Conservation (phyloP, 1,284 basidiomycete species). For the Apiotrichum akiyoshidainum region DNA sequence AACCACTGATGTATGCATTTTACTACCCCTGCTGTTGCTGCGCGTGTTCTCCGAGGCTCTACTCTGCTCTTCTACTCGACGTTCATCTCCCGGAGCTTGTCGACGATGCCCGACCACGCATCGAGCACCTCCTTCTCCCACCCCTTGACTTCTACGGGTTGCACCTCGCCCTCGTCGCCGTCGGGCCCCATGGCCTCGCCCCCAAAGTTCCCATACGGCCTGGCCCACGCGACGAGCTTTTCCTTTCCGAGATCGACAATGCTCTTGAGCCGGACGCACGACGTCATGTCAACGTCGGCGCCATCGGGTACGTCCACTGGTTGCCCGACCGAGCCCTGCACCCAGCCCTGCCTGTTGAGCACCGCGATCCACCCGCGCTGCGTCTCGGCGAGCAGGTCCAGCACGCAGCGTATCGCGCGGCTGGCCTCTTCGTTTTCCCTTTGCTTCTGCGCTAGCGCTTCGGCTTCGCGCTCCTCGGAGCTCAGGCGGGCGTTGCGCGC, state of each 20-base stretch:
- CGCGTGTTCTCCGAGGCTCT: too few relatives aligned
- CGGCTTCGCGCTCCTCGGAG: neutral
- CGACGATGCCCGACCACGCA: conserved; percentile 26
- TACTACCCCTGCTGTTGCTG: neutral
- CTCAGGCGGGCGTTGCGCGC: neutral
- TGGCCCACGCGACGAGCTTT: conserved; percentile 35
- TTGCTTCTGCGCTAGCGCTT: neutral
- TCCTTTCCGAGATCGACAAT: conserved; percentile 27
- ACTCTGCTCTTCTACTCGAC: neutral
- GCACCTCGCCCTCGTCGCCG: conserved; percentile 14
- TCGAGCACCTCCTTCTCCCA: conserved; percentile 25
- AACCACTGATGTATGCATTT: conserved; percentile 12
- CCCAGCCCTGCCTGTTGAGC: conserved; percentile 29
- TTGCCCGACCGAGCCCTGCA: conserved; percentile 1
- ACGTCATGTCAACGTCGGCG: conserved; percentile 26
- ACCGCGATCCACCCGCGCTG: conserved; percentile 35
- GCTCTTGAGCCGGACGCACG: conserved; percentile 30
- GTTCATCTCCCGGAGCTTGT: conserved; percentile 12
- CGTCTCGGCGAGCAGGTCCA: conserved; percentile 24
- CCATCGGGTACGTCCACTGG: conserved; percentile 9
- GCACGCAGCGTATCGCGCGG: conserved; percentile 17
- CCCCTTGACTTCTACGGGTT: neutral
- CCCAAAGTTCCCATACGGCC: conserved; percentile 35
- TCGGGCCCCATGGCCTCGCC: conserved; percentile 18
- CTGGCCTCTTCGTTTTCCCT: conserved; percentile 13